A percentile compares a stretch with the other conserved stretches of the same genome.
phyloP scores from a whole-genome alignment of 169 alveolate genomes.

The Toxoplasma gondii region DNA sequence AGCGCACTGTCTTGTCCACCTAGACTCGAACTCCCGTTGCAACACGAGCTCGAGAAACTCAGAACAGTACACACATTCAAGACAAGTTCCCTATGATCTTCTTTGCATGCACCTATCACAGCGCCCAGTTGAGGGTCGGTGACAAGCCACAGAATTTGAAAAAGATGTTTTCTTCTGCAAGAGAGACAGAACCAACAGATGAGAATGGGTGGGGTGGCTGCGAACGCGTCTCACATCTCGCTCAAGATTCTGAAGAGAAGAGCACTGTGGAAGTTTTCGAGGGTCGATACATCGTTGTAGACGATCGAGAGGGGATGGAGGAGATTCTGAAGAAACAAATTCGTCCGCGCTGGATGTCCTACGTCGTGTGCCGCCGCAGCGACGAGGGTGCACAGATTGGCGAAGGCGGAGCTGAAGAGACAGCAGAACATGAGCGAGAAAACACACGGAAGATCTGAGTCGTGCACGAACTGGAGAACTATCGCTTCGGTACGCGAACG shows the following conservation, averaged over 20 bases:
- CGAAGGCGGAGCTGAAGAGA: conserved; percentile 58
- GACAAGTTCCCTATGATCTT: too few relatives aligned
- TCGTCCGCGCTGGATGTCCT: conserved; percentile 93
- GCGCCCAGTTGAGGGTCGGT: too few relatives aligned
- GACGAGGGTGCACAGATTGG: conserved; percentile 71
- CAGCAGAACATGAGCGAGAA: neutral
- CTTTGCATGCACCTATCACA: too few relatives aligned
- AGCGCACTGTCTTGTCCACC: too few relatives aligned
- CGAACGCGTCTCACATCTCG: conserved; percentile 43
- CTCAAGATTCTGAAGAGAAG: conserved; percentile 83
- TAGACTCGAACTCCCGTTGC: too few relatives aligned
- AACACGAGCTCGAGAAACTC: too few relatives aligned
- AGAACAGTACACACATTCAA: too few relatives aligned
- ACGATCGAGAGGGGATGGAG: conserved; percentile 85
- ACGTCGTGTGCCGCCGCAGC: conserved; percentile 94
- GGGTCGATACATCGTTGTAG: conserved; percentile 91
- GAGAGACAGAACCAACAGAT: too few relatives aligned
- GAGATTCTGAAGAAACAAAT: conserved; percentile 81
- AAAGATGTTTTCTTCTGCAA: too few relatives aligned
- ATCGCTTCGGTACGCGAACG: neutral
- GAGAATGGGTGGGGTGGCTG: too few relatives aligned
- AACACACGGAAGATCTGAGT: neutral
- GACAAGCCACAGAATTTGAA: too few relatives aligned
- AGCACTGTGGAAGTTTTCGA: conserved; percentile 94
- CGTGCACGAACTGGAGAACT: neutral